Evolutionary conservation across 73 alveolate genomes (phyloP).

Genomic region (Uronychia setigera): DNA sequence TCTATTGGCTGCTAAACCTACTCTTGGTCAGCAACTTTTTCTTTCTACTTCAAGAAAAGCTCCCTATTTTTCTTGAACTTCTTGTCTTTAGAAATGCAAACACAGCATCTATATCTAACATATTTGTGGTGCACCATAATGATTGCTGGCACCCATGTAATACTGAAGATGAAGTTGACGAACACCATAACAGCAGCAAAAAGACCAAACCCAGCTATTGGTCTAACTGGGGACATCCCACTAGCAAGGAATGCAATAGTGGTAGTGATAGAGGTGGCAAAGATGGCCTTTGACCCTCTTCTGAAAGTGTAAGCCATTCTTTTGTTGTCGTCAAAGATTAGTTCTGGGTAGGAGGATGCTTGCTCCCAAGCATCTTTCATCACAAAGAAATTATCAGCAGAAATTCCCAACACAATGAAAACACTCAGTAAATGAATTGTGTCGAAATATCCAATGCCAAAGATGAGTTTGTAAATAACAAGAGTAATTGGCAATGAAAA

Average conservation of each 20-base stretch:
- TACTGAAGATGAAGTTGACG: slow-evolving; percentile 11
- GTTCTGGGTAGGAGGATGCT: neutral
- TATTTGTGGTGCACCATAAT: slow-evolving; percentile 23
- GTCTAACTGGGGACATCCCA: slow-evolving; percentile 32
- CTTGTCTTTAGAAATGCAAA: neutral
- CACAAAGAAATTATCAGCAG: slow-evolving; percentile 26
- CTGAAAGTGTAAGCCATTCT: slow-evolving; percentile 18
- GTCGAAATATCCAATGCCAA: slow-evolving; percentile 5
- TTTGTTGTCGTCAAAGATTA: neutral
- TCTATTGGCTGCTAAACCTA: neutral
- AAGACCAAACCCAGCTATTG: slow-evolving; percentile 54
- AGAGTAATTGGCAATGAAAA: slow-evolving; percentile 8
- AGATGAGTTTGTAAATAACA: neutral
- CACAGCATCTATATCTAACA: neutral
- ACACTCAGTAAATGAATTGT: neutral
- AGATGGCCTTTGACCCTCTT: slow-evolving; percentile 37
- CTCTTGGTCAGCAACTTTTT: too few species aligned
- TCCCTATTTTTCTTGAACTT: neutral
- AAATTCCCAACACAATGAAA: slow-evolving; percentile 7
- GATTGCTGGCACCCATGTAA: slow-evolving; percentile 17
- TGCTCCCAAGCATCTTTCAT: slow-evolving; percentile 15
- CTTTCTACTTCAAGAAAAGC: too few species aligned
- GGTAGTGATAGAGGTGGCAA: slow-evolving; percentile 39
- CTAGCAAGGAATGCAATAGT: slow-evolving; percentile 42
- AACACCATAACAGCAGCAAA: slow-evolving; percentile 35